Percentiles rank a stretch among this genome's conserved stretches.
phyloP scores from a whole-genome alignment of 2,329 filamentous ascomycete species.

The Claviceps monticola region DNA sequence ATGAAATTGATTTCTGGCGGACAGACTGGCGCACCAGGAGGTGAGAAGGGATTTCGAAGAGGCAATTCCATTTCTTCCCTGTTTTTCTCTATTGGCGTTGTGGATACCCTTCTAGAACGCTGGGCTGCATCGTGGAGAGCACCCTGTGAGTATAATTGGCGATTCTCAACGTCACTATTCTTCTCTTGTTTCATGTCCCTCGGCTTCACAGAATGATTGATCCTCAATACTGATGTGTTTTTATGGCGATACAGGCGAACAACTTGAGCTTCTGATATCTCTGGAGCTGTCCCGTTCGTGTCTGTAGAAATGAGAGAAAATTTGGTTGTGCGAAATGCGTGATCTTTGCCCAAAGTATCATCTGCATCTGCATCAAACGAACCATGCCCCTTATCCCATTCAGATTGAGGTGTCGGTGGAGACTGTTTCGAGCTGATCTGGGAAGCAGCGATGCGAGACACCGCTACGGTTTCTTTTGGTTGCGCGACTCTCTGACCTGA shows the following conservation, averaged over 20 bases:
- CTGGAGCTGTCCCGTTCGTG: constrained; percentile 45
- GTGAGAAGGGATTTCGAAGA: constrained; percentile 46
- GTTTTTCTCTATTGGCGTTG: constrained; percentile 35
- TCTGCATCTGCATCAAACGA: constrained; percentile 36
- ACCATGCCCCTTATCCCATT: constrained; percentile 7
- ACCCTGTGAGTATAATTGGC: constrained; percentile 10
- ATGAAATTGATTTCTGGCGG: constrained; percentile 42
- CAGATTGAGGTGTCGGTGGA: constrained; percentile 1
- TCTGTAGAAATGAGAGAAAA: constrained; percentile 49
- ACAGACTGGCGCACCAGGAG: constrained; percentile 35
- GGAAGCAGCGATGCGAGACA: background rate
- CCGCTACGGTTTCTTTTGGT: background rate
- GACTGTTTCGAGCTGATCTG: background rate
- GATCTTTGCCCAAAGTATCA: constrained; percentile 35
- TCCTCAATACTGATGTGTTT: constrained; percentile 48
- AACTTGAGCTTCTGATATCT: constrained; percentile 48
- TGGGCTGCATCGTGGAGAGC: constrained; percentile 25
- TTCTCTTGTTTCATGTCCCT: constrained; percentile 29
- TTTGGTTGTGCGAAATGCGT: constrained; percentile 44
- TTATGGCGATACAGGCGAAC: constrained; percentile 51
- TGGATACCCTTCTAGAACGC: constrained; percentile 26
- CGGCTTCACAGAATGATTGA: constrained; percentile 39
- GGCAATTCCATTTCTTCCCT: constrained; percentile 47
- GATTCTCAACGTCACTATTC: constrained; percentile 11
- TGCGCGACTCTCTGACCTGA: too few species aligned